Evolutionary conservation across 495 filamentous ascomycete species (phyloP).

Genomic region (Penicillium pulvis): DNA sequence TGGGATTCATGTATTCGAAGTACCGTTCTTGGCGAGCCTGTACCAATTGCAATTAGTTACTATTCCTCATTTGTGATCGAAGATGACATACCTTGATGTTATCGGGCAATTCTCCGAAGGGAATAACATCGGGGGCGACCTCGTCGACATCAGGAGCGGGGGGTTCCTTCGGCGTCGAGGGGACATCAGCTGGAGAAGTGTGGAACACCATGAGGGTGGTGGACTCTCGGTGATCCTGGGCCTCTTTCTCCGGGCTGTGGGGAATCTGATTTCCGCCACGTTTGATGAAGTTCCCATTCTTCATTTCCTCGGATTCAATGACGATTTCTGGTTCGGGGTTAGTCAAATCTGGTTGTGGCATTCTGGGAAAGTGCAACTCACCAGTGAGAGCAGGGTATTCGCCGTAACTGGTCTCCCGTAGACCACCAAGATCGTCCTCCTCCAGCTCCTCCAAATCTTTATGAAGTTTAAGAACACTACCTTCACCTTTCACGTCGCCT

Average conservation of each 20-base stretch:
- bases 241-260: conserved; percentile 63
- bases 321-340: conserved; percentile 50
- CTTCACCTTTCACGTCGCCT: conserved; percentile 73
- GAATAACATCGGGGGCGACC: conserved; percentile 29
- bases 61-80: not conserved
- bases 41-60: conserved; percentile 8
- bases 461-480: conserved; percentile 77
- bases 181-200: conserved; percentile 71
- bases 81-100: conserved; percentile 44
- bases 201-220: conserved; percentile 86
- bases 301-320: conserved; percentile 54
- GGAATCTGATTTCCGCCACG: conserved; percentile 63
- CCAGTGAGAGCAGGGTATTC: conserved; percentile 47
- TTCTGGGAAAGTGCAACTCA: conserved; percentile 23
- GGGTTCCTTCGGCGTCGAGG: conserved; percentile 75
- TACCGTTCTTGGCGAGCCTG: conserved; percentile 51
- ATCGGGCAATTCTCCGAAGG: conserved; percentile 54
- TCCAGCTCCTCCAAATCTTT: conserved; percentile 61
- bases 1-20: conserved; percentile 41
- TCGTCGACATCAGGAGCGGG: conserved; percentile 45
- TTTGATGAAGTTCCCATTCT: conserved; percentile 54
- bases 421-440: conserved; percentile 65
- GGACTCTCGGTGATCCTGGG: conserved; percentile 70
- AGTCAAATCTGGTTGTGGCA: conserved; percentile 15
- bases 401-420: conserved; percentile 48